Base-by-base conservation (phyloP, 306 rosid genomes). In the Delonix regia region DNA sequence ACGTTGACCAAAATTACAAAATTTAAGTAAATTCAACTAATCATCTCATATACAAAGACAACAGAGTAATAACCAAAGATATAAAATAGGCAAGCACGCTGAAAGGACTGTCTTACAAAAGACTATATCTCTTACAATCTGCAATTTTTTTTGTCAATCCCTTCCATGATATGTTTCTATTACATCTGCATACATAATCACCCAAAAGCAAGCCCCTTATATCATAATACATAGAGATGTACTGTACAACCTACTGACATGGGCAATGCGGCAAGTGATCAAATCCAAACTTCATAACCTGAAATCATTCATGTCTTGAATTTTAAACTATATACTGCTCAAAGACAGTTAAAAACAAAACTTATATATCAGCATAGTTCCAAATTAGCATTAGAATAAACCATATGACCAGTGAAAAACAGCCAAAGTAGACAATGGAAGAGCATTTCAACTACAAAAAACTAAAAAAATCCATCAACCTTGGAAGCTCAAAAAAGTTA, bases 221-320 rank as follows among this genome's bases (percentile, higher is more conserved):
- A 60, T 34, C 55, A 81, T 48, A 74, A 30, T 56, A 24, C 5
- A 44, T 36, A 15, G 22, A 22, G 59, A 48, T 48, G 49, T 28
- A 51, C 66, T 71, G 44, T 41, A 36, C 16, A 66, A 64, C 22
- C 62, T 27, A 57, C 51, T 57, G 56, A 47, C 56, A 19, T 34
- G 57, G 15, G 49, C 56, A n/a, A n/a, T n/a, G n/a, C n/a, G n/a
- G n/a, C n/a, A 68, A 59, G 63, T 68, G 49, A 48, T 44, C 16
- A 33, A 74, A 24, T 66, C 76, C 71, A 74, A 44, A 19, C 30
- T 75, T 81, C 77, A 81, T 55, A 81, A 75, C 69, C 77, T 47
- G 51, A 81, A 36, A 57, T 28, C 36, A 47, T 57, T 34, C 48
- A 56, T 0, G 14, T 30, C 44, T 22, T 45, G 53, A 48, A 60